Evolutionary conservation across 164 flowering plant genomes (phyloP).

Genomic region (Magnolia officinalis): DNA sequence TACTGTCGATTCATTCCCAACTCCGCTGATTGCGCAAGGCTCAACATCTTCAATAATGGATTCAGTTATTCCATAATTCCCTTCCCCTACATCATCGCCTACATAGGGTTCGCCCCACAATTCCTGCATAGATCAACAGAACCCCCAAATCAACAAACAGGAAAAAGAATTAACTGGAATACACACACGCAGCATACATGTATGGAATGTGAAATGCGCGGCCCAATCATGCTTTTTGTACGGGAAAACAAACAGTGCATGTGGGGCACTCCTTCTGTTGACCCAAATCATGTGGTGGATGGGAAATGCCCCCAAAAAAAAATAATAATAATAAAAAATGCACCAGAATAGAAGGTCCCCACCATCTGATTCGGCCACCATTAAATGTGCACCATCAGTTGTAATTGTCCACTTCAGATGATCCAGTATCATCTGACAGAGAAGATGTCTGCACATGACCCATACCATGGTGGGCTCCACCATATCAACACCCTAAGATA

Average conservation of each 20-base stretch:
- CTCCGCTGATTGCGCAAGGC: neutral
- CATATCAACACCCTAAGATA: neutral
- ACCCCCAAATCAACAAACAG: neutral
- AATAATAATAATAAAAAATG: too few species aligned
- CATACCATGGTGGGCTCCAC: neutral
- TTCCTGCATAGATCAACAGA: neutral
- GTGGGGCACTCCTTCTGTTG: neutral
- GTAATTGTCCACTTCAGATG: neutral
- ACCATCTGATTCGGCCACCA: neutral
- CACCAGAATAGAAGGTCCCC: neutral
- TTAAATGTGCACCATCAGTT: neutral
- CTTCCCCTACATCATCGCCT: neutral
- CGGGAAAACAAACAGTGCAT: neutral
- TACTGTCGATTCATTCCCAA: neutral
- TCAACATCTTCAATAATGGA: neutral
- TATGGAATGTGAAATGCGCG: too few species aligned
- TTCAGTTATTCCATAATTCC: constrained; percentile 4
- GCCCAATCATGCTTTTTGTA: neutral
- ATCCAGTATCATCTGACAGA: neutral
- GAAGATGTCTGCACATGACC: neutral
- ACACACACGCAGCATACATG: neutral
- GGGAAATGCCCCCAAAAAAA: neutral
- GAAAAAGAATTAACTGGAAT: neutral
- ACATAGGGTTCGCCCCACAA: constrained; percentile 12
- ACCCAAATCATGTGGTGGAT: neutral